phyloP scores from a whole-genome alignment of 2,329 filamentous ascomycete genomes.

The Sphaceloma murrayae region DNA sequence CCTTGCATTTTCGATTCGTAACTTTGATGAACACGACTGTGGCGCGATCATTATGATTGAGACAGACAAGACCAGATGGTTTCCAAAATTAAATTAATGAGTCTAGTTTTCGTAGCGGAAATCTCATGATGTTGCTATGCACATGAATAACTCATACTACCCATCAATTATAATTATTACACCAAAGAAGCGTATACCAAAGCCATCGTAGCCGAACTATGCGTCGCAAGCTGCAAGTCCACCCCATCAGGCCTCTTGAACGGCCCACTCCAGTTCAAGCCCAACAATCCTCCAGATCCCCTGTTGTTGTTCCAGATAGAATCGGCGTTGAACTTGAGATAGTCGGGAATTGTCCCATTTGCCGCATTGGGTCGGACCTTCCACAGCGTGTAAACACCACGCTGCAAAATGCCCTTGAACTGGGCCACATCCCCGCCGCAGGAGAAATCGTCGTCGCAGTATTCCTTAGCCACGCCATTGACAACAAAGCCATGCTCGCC shows the following conservation, averaged over 20 bases:
- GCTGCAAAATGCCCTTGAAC: conserved; percentile 64
- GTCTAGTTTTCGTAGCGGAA: too few relatives aligned
- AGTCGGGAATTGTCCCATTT: conserved; percentile 36
- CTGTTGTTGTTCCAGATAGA: conserved; percentile 55
- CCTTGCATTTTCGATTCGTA: too few relatives aligned
- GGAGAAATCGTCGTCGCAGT: conserved; percentile 22
- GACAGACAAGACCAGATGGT: too few relatives aligned
- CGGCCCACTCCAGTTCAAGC: conserved; percentile 57
- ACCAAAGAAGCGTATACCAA: conserved; percentile 28
- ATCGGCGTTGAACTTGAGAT: conserved; percentile 53
- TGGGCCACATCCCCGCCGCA: conserved; percentile 33
- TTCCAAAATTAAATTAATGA: too few relatives aligned
- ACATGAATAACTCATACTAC: neutral
- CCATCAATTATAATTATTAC: conserved; percentile 2
- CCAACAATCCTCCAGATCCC: conserved; percentile 43
- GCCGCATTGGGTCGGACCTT: conserved; percentile 39
- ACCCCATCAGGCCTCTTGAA: conserved; percentile 28
- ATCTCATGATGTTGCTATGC: too few relatives aligned
- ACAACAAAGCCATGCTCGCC: conserved; percentile 14
- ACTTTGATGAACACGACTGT: too few relatives aligned
- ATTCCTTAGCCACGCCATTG: conserved; percentile 35
- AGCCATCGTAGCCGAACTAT: conserved; percentile 19
- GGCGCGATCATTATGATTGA: too few relatives aligned
- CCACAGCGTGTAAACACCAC: conserved; percentile 54
- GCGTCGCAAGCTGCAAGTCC: conserved; percentile 26